Percentiles rank a stretch among this genome's conserved stretches.
Evolutionary conservation across 257 asterid species (phyloP).

Genomic region (Salvia hispanica): DNA sequence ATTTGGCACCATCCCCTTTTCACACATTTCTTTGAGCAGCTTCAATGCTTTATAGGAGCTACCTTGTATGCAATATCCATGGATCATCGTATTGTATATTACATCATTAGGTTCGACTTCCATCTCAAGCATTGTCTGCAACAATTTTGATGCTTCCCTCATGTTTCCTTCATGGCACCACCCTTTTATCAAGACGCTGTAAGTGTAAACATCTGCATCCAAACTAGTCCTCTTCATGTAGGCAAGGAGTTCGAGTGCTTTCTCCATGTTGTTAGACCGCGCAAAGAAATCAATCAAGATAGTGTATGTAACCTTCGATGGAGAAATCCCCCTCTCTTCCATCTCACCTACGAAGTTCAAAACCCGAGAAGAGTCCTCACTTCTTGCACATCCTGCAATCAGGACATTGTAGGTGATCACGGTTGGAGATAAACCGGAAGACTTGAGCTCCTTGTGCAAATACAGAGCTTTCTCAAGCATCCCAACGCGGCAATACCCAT

Average conservation of each 20-base stretch:
- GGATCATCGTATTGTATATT: slow-evolving; percentile 66
- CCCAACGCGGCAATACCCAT: slow-evolving; percentile 57
- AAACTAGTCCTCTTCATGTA: slow-evolving; percentile 55
- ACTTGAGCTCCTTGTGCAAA: slow-evolving; percentile 53
- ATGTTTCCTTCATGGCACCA: slow-evolving; percentile 72
- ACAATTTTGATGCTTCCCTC: slow-evolving; percentile 72
- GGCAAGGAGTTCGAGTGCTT: slow-evolving; percentile 54
- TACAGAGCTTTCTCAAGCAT: slow-evolving; percentile 52
- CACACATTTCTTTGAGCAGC: slow-evolving; percentile 60
- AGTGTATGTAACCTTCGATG: slow-evolving; percentile 75
- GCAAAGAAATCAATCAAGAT: slow-evolving; percentile 73
- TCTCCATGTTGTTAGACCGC: slow-evolving; percentile 60
- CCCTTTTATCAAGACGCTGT: slow-evolving; percentile 69
- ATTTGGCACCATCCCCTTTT: slow-evolving; percentile 62
- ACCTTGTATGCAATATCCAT: slow-evolving; percentile 68
- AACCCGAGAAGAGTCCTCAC: slow-evolving; percentile 43
- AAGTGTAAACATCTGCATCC: slow-evolving; percentile 61
- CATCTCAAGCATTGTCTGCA: slow-evolving; percentile 50
- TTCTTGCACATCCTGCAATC: slow-evolving; percentile 57
- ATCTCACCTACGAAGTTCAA: slow-evolving; percentile 59
- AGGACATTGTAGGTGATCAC: slow-evolving; percentile 62
- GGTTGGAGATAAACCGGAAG: slow-evolving; percentile 59
- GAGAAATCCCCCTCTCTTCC: slow-evolving; percentile 74
- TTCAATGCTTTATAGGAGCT: slow-evolving; percentile 66
- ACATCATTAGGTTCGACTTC: slow-evolving; percentile 59